A percentile compares a stretch with the other conserved stretches of the same genome.
Evolutionary conservation across 768 basidiomycete species (phyloP).

Genomic region (Russula griseocarnosa): DNA sequence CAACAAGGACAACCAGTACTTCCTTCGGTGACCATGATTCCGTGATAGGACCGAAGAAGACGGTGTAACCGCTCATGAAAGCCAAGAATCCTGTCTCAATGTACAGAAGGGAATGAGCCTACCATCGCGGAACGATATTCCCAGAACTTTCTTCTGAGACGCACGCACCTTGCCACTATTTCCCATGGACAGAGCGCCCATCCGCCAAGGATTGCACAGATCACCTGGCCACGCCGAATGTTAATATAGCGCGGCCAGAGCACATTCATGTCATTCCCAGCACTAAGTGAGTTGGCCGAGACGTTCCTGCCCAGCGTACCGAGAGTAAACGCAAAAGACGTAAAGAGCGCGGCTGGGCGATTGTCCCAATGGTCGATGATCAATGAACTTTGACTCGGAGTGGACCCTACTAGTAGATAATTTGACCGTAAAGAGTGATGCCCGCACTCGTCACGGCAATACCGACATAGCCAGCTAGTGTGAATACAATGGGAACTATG

Average conservation of each 20-base stretch:
- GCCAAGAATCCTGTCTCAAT: conserved; percentile 62
- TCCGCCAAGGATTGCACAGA: conserved; percentile 78
- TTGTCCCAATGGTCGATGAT: conserved; percentile 82
- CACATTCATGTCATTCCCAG: conserved; percentile 85
- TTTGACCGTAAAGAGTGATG: conserved; percentile 60
- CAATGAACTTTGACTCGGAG: conserved; percentile 64
- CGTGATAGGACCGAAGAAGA: conserved; percentile 86
- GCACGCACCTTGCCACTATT: conserved; percentile 51
- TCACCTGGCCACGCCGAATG: conserved; percentile 66
- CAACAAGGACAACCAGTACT: conserved; percentile 30
- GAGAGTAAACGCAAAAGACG: conserved; percentile 66
- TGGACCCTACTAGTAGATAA: conserved; percentile 76
- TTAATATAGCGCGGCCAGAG: conserved; percentile 74
- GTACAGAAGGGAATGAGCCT: neutral
- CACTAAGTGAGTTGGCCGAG: conserved; percentile 71
- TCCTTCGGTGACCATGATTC: conserved; percentile 60
- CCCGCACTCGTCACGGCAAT: conserved; percentile 79
- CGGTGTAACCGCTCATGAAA: conserved; percentile 81
- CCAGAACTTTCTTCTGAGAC: conserved; percentile 23
- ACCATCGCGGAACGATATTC: conserved; percentile 13
- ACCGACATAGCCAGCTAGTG: conserved; percentile 71
- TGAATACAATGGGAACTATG: conserved; percentile 71
- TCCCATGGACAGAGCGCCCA: conserved; percentile 87
- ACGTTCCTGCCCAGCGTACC: conserved; percentile 64
- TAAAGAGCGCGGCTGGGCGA: conserved; percentile 82